Evolutionary conservation across 306 rosid genomes (phyloP), one percentile per base, ranked within the genome.

Genomic region (Quillaja saponaria): DNA sequence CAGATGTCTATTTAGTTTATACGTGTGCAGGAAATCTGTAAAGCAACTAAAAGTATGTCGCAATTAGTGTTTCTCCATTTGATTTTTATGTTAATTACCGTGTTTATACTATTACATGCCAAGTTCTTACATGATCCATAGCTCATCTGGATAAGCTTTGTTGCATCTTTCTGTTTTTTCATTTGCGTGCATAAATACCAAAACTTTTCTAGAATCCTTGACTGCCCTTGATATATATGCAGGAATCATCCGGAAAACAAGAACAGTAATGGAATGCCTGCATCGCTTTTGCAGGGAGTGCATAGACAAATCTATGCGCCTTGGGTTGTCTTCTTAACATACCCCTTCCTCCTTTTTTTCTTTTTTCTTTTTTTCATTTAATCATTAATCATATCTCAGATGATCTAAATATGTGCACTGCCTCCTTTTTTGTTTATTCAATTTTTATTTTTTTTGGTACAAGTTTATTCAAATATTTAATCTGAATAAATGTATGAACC

Each of bases 231-330:
- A 73, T 49, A 10, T 47, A 61, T 71, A 53, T 75, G 67, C 45
- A 90, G 97, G 97, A 57, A 85, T 90, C 68, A 87, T 90, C 58
- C 76, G 87, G 50, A 90, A 87, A 67, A 87, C 96, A 67, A 78
- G 87, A 76, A 83, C 88, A 4, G 91, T 90, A 55, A 90, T 81
- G 96, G 95, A 87, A 66, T 87, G 96, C 82, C 69, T 90, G 72
- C 97, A 87, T 69, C 94, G 96, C 66, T 90, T 90, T 69, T 90
- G 96, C 66, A 83, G 84, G 74, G 87, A 85, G 66, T 90, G 97
- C 83, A 90, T 90, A 45, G 96, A 90, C 79, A 90, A 87, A 84
- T 81, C 96, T 3, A 87, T 90, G 87, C 90, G 94, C 25, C 69
- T 85, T 12, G 86, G 97, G 97, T 85, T 45, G 82, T 45, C 34